Evolutionary conservation across 768 basidiomycete genomes (phyloP).

Genomic region (Pholiota molesta): DNA sequence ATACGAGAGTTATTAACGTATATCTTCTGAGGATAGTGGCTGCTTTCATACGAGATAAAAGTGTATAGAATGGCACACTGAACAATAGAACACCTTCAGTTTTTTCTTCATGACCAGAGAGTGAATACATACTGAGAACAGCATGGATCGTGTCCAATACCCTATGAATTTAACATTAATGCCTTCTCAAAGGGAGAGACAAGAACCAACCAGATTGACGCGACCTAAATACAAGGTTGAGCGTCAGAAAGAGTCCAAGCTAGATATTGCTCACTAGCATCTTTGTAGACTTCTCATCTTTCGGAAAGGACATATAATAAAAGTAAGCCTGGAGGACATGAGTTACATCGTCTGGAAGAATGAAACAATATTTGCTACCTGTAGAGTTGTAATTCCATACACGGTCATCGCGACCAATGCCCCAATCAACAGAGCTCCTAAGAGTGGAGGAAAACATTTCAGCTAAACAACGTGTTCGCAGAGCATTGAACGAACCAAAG

Average conservation of each 20-base stretch:
- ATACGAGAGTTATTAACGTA: background rate
- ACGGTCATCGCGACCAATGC: slow-evolving; percentile 38
- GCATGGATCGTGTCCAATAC: slow-evolving; percentile 43
- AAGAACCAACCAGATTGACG: slow-evolving; percentile 34
- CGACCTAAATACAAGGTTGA: slow-evolving; percentile 28
- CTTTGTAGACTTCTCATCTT: slow-evolving; percentile 36
- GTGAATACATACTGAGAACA: slow-evolving; percentile 36
- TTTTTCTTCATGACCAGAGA: background rate
- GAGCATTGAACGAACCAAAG: slow-evolving; percentile 9
- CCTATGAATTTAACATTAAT: slow-evolving; percentile 34
- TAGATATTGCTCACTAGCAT: slow-evolving; percentile 27
- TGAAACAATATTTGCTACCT: slow-evolving; percentile 30
- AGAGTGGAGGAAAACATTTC: background rate
- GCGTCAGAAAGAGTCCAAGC: background rate
- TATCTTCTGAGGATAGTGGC: background rate
- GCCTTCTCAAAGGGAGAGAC: background rate
- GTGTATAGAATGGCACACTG: slow-evolving; percentile 47
- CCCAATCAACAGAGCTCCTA: slow-evolving; percentile 42
- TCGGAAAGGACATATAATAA: slow-evolving; percentile 43
- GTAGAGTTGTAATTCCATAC: slow-evolving; percentile 48
- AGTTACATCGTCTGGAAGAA: background rate
- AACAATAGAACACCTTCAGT: background rate
- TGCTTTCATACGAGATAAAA: slow-evolving; percentile 41
- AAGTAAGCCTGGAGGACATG: slow-evolving; percentile 39
- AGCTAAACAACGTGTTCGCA: background rate